Percentiles rank a stretch among this genome's conserved stretches.
Conservation (phyloP, 2,329 filamentous ascomycete species). For the Colletotrichum phormii region DNA sequence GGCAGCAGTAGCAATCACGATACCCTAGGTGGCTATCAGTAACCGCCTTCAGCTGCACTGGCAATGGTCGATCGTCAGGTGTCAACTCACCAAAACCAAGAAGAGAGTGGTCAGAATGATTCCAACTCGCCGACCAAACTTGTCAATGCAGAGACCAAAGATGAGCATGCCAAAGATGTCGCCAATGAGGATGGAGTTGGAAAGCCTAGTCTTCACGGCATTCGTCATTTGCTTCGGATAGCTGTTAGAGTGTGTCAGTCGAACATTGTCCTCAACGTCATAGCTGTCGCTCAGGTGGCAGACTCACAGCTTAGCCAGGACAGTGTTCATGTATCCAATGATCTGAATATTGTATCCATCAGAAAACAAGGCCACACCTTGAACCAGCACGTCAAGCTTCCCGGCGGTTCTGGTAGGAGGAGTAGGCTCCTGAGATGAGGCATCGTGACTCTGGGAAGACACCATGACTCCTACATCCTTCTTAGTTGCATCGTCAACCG, state of each 20-base stretch:
- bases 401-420: neutral
- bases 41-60: fast-evolving
- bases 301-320: slow-evolving; percentile 43
- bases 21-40: slow-evolving; percentile 41
- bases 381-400: slow-evolving; percentile 41
- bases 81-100: slow-evolving; percentile 49
- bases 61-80: neutral
- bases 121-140: slow-evolving; percentile 57
- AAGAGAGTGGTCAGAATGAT: slow-evolving; percentile 58
- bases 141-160: slow-evolving; percentile 56
- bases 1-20: slow-evolving; percentile 56
- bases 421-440: neutral
- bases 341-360: slow-evolving; percentile 50
- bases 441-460: neutral
- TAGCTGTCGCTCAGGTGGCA: fast-evolving
- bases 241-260: neutral
- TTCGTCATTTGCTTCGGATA: slow-evolving; percentile 47
- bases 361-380: slow-evolving; percentile 46
- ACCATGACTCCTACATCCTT: neutral
- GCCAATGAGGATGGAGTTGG: slow-evolving; percentile 53
- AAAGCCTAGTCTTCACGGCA: slow-evolving; percentile 50
- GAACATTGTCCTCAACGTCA: fast-evolving
- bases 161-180: slow-evolving; percentile 55
- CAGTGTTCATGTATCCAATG: slow-evolving; percentile 48
- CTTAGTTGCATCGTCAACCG: neutral